Evolutionary conservation across 1,284 basidiomycete genomes (phyloP), one percentile per base, ranked within the genome.

Genomic region (Ceratobasidium sp.): DNA sequence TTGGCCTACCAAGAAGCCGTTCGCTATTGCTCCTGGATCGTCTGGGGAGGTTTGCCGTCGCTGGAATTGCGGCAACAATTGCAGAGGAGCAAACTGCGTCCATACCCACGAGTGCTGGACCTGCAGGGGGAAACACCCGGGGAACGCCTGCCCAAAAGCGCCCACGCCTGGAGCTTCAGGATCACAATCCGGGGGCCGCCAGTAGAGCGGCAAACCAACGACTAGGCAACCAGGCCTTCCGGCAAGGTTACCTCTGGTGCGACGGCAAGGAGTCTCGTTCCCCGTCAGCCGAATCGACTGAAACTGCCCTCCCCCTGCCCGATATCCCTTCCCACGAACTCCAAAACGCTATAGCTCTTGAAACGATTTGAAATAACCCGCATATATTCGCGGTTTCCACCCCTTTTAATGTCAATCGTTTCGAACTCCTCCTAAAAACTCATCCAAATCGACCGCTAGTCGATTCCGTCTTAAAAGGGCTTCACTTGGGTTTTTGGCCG

Each of bases 401-500:
- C 0, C 79, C 79, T 0, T 76, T 82, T 68, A 73, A 79, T 8
- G 75, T 80, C 17, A 72, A 77, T n/a, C n/a, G n/a, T n/a, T n/a
- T n/a, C n/a, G n/a, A n/a, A n/a, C n/a, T n/a, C n/a, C n/a, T n/a
- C n/a, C 54, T 31, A 38, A 0, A 75, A 82, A 22, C 71, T 78
- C 81, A 82, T 69, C 81, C 79, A 0, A 82, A 82, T 58, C 75
- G 57, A 1, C 60, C 73, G 0, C 78, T 80, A 34, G 79, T 83
- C 0, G 6, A 69, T 0, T 82, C 80, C 0, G 77, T 82, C 0
- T 56, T 73, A 10, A 38, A 27, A 0, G 78, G 77, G 0, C 73
- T 82, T 2, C 58, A 74, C 2, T 69, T 79, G 38, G 82, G 81
- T 1, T 82, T 82, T 72, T 82, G 81, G 81, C 81, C 80, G 0